Base-by-base conservation (phyloP, 129 eudicot genomes). In the Sambucus nigra region DNA sequence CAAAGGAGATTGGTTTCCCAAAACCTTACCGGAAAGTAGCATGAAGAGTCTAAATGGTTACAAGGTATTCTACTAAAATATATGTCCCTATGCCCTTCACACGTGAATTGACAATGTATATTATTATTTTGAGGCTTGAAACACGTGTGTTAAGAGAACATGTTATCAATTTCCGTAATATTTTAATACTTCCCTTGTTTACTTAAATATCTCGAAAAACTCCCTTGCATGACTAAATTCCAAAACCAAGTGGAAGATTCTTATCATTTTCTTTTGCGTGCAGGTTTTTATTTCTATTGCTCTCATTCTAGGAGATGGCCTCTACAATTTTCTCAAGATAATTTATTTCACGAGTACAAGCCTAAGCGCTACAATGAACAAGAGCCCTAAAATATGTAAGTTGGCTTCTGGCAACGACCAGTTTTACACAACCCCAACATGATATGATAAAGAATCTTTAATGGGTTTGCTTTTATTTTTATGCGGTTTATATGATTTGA, bases 211-310 rank as follows among this genome's bases (percentile, higher is more conserved):
- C n/a, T n/a, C n/a, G n/a, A 13, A 35, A 51, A 25, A 24, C 24
- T 51, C 13, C 5, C 10, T 35, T 35, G 13, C 45, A 7, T 19
- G 33, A 22, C 32, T 5, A 11, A 1, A 56, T 21, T 25, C 16
- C 20, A n/a, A 41, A 38, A 20, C 53, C 16, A 38, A 11, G 46
- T 35, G 16, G 18, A 18, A 17, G 5, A 33, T 41, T 58, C 72
- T 57, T 47, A 47, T 19, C 5, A 62, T 32, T 6, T 41, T 35
- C 29, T 47, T 61, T 44, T 54, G 4, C 21, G 13, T 33, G 61
- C 84, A 88, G 96, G 96, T 88, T 54, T 88, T 88, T 71, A 80
- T 88, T 45, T 75, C 96, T 28, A 88, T 88, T 10, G 80, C 96
- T 5, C 94, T 88, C 42, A 77, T 88, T 49, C 70, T 88, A 20